phyloP scores from a whole-genome alignment of 345 rosid species.

The Litchi chinensis region DNA sequence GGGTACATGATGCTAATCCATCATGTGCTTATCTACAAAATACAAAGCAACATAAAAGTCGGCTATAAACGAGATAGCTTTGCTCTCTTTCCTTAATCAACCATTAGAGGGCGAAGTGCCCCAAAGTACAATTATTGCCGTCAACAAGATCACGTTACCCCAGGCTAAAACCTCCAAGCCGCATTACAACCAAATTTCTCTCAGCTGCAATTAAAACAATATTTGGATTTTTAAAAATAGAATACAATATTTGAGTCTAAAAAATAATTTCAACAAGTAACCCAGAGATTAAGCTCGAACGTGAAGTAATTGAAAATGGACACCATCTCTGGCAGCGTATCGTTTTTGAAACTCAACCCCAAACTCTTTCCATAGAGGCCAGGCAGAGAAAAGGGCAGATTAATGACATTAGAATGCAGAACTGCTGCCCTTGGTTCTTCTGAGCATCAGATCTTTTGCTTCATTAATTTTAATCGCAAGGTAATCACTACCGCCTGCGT shows the following conservation, averaged over 20 bases:
- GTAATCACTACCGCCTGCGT: constrained; percentile 56
- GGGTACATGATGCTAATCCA: neutral
- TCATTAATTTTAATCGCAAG: constrained; percentile 56
- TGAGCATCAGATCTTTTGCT: constrained; percentile 48
- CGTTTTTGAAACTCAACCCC: neutral
- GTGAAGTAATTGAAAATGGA: neutral
- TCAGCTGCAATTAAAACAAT: neutral
- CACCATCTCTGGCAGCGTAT: too few species aligned
- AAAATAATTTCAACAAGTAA: neutral
- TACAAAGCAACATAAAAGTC: too few species aligned
- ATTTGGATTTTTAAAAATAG: neutral
- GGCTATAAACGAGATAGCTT: neutral
- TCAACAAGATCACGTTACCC: neutral
- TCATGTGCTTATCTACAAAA: too few species aligned
- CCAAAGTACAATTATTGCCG: neutral
- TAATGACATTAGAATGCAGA: constrained; percentile 41
- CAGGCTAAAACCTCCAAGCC: neutral
- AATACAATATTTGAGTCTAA: neutral
- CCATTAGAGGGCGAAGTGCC: neutral
- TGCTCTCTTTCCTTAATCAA: neutral
- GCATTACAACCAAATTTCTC: neutral
- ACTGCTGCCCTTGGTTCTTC: constrained; percentile 37
- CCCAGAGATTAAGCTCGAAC: neutral
- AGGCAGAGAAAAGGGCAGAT: neutral
- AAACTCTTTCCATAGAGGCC: neutral